Percentiles rank a stretch among this genome's conserved stretches.
phyloP scores from a whole-genome alignment of 164 flowering plant species.

The Stephania yunnanensis region DNA sequence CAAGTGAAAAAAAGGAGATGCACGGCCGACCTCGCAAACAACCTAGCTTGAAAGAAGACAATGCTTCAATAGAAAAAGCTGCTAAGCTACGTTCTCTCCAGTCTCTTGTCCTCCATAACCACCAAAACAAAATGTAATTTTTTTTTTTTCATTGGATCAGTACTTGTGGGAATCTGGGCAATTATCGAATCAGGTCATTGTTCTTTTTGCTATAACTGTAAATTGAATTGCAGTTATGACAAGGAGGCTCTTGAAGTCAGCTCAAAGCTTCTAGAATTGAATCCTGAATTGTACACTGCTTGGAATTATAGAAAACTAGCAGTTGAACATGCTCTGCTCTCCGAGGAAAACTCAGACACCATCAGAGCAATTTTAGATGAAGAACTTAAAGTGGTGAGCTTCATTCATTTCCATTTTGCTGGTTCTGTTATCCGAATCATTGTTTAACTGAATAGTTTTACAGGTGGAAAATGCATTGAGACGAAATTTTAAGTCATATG shows the following conservation, averaged over 20 bases:
- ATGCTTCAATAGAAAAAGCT: conserved; percentile 56
- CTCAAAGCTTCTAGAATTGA: conserved; percentile 58
- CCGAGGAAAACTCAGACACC: conserved; percentile 35
- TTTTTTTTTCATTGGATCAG: neutral
- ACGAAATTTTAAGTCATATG: conserved; percentile 71
- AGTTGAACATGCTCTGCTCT: conserved; percentile 36
- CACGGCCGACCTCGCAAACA: conserved; percentile 87
- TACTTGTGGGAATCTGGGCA: neutral
- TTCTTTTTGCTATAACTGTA: neutral
- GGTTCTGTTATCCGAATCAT: neutral
- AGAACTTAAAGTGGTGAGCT: conserved; percentile 64
- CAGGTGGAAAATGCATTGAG: conserved; percentile 74
- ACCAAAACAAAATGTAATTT: conserved; percentile 54
- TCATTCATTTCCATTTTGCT: neutral
- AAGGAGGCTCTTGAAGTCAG: conserved; percentile 65
- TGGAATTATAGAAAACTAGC: conserved; percentile 93
- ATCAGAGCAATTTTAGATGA: conserved; percentile 50
- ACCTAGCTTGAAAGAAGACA: conserved; percentile 41
- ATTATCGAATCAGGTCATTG: neutral
- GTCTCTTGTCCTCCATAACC: conserved; percentile 59
- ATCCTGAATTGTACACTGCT: conserved; percentile 77
- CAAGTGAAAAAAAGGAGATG: conserved; percentile 28
- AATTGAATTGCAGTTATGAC: conserved; percentile 41
- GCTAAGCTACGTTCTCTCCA: conserved; percentile 59
- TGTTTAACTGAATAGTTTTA: neutral